Evolutionary conservation across 83 land plant species (phyloP).

Genomic region (Diphasiastrum complanatum): DNA sequence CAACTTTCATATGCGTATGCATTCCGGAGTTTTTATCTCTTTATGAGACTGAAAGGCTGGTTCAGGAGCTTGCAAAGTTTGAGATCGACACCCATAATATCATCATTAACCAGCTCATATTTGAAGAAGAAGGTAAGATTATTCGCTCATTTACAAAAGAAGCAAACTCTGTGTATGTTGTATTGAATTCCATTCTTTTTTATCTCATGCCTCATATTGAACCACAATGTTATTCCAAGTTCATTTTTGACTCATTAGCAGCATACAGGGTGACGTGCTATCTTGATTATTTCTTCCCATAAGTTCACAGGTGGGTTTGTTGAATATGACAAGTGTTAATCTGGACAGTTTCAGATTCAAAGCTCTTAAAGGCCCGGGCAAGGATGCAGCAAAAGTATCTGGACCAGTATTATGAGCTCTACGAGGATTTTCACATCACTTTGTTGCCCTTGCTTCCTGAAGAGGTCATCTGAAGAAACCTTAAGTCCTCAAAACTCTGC

Average conservation of each 20-base stretch:
- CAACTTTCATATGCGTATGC: constrained; percentile 96
- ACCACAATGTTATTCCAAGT: too few relatives aligned
- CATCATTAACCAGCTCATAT: constrained; percentile 89
- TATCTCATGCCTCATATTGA: not conserved
- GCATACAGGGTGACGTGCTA: too few relatives aligned
- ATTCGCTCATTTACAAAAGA: not conserved
- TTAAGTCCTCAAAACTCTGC: not conserved
- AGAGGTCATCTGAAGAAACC: constrained; percentile 45
- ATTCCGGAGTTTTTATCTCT: constrained; percentile 98
- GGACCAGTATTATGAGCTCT: constrained; percentile 81
- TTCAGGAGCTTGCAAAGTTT: constrained; percentile 89
- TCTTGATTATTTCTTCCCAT: not conserved
- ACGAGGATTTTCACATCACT: constrained; percentile 90
- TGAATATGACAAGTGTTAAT: not conserved
- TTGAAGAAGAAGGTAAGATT: constrained; percentile 69
- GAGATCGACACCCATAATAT: constrained; percentile 97
- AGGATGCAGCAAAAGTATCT: constrained; percentile 92
- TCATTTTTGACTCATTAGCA: too few relatives aligned
- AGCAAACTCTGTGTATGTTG: not conserved
- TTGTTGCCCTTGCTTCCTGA: constrained; percentile 83
- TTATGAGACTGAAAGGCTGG: constrained; percentile 94
- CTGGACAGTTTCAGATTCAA: constrained; percentile 56
- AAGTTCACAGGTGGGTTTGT: not conserved
- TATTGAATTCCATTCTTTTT: not conserved
- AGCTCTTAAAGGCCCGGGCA: constrained; percentile 75